These are phyloP conservation scores for Aspergillus egyptiacus DNA, from an alignment of 495 filamentous ascomycete species.

Conservation along the genomic window DNA sequence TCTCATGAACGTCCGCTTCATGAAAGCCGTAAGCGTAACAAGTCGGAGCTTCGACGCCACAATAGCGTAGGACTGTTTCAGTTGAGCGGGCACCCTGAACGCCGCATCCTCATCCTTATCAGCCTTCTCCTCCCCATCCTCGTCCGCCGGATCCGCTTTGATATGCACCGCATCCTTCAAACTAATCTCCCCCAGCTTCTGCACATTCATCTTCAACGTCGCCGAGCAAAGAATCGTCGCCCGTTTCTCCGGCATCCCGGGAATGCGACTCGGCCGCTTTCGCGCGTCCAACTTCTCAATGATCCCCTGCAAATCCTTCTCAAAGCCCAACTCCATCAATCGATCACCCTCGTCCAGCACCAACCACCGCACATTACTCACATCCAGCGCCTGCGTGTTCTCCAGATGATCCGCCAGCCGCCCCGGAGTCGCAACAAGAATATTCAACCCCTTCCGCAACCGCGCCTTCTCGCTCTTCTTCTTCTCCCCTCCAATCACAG, in stretches of 20 bases:
- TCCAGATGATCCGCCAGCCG: conserved; percentile 85
- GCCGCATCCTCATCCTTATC: conserved; percentile 41
- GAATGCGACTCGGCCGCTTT: conserved; percentile 40
- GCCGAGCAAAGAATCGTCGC: conserved; percentile 93
- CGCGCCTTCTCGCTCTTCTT: conserved; percentile 96
- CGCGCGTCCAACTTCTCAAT: conserved; percentile 62
- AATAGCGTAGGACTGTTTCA: conserved; percentile 84
- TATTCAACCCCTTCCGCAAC: conserved; percentile 87
- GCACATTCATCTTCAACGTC: conserved; percentile 94
- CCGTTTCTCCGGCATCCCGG: conserved; percentile 63
- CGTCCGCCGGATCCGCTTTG: conserved; percentile 53
- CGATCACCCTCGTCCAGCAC: conserved; percentile 94
- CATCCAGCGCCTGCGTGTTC: conserved; percentile 81
- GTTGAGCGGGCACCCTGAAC: conserved; percentile 85
- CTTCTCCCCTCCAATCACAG: conserved; percentile 92
- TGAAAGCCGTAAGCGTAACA: conserved; percentile 73
- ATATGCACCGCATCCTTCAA: conserved; percentile 88
- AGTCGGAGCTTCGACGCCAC: conserved; percentile 84
- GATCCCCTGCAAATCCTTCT: conserved; percentile 78
- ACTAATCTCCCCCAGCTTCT: conserved; percentile 86
- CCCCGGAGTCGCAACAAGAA: conserved; percentile 90
- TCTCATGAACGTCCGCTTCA: conserved; percentile 80
- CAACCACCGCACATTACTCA: conserved; percentile 86
- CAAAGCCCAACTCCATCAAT: conserved; percentile 95
- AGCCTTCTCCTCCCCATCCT: conserved; percentile 31